phyloP scores from a whole-genome alignment of 495 filamentous ascomycete genomes.

The Extremus antarcticus region DNA sequence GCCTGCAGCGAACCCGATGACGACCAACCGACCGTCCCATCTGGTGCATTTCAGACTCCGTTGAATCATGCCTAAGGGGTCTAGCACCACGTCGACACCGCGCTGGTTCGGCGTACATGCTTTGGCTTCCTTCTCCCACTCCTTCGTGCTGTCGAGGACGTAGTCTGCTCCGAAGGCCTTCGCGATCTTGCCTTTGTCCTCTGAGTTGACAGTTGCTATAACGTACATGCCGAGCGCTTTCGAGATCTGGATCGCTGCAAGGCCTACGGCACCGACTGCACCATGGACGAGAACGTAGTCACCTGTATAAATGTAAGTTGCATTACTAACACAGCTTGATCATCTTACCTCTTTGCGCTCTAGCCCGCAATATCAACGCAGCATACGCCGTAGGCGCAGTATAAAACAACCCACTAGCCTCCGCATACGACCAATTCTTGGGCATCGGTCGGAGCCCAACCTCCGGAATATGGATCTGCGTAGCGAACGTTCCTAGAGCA shows the following conservation, averaged over 20 bases:
- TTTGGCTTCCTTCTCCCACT: slow-evolving; percentile 69
- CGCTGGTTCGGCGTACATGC: slow-evolving; percentile 55
- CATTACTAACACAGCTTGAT: not conserved
- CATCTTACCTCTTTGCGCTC: slow-evolving; percentile 14
- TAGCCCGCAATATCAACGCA: slow-evolving; percentile 63
- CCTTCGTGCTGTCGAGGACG: slow-evolving; percentile 54
- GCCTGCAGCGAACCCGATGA: slow-evolving; percentile 82
- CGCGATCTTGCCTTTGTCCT: slow-evolving; percentile 66
- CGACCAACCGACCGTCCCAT: slow-evolving; percentile 77
- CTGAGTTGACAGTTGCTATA: slow-evolving; percentile 70
- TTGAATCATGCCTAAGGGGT: slow-evolving; percentile 78
- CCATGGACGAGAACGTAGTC: slow-evolving; percentile 88
- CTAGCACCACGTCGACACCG: slow-evolving; percentile 79
- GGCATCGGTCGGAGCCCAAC: slow-evolving; percentile 59
- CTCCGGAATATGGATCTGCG: slow-evolving; percentile 56
- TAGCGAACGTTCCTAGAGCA: slow-evolving; percentile 73
- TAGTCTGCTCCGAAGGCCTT: slow-evolving; percentile 71
- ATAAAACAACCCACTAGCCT: slow-evolving; percentile 79
- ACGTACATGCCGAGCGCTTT: slow-evolving; percentile 82
- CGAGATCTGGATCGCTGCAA: slow-evolving; percentile 86
- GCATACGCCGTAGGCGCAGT: slow-evolving; percentile 84
- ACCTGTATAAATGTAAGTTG: slow-evolving; percentile 46
- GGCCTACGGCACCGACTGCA: slow-evolving; percentile 77
- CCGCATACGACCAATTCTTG: slow-evolving; percentile 63
- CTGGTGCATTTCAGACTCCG: slow-evolving; percentile 70